phyloP scores from a whole-genome alignment of 805 yeast genomes.

The Hanseniaspora nectarophila region DNA sequence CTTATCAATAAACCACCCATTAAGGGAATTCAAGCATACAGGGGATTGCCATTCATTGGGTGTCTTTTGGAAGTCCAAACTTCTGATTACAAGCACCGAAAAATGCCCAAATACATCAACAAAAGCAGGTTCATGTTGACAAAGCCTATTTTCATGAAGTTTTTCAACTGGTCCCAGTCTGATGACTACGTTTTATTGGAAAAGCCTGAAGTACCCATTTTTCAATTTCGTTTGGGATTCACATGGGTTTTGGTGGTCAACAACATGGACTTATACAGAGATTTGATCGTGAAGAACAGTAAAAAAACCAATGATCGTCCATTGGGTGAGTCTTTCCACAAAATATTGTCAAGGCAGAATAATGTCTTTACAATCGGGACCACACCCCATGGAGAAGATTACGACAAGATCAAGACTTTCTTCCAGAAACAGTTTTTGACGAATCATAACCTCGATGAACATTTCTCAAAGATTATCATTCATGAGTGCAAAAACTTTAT shows the following conservation, averaged over 20 bases:
- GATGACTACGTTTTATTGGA: not conserved
- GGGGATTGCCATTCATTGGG: slow-evolving; percentile 9
- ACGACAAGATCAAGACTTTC: not conserved
- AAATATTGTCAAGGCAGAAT: not conserved
- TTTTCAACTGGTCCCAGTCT: not conserved
- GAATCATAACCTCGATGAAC: not conserved
- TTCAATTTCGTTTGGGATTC: slow-evolving; percentile 9
- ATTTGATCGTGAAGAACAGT: slow-evolving; percentile 4
- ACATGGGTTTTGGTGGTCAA: slow-evolving; percentile 4
- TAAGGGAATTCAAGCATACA: slow-evolving; percentile 1
- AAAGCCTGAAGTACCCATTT: slow-evolving; percentile 4
- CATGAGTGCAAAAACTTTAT: not conserved
- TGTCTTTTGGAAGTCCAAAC: not conserved
- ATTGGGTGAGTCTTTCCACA: slow-evolving; percentile 1
- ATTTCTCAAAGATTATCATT: not conserved
- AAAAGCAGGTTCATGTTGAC: not conserved
- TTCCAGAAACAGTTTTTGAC: not conserved
- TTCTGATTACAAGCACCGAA: not conserved
- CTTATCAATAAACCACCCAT: slow-evolving; percentile 1
- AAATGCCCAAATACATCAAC: not conserved
- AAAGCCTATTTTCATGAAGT: slow-evolving; percentile 5
- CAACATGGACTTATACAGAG: slow-evolving; percentile 1
- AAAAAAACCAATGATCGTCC: slow-evolving; percentile 8
- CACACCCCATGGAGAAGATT: not conserved
- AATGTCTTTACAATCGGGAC: slow-evolving; percentile 7